phyloP scores from a whole-genome alignment of 2,329 filamentous ascomycete species.

The Pseudocercospora eumusae region DNA sequence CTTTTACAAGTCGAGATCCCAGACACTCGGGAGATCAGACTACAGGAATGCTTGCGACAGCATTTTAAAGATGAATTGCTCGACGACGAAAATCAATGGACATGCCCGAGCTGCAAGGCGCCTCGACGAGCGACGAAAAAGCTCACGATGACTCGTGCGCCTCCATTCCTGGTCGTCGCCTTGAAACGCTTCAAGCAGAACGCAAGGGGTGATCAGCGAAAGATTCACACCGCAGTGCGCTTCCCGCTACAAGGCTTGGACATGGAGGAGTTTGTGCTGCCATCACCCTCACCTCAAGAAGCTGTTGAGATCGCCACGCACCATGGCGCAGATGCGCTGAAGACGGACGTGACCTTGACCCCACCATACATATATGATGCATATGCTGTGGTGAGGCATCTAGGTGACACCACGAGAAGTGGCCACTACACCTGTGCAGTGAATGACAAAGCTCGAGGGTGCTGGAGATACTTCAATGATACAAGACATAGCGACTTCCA shows the following conservation, averaged over 20 bases:
- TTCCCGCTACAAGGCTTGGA: slow-evolving; percentile 75
- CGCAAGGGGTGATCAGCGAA: slow-evolving; percentile 58
- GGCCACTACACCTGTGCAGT: slow-evolving; percentile 78
- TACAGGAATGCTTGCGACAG: slow-evolving; percentile 68
- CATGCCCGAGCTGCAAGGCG: slow-evolving; percentile 73
- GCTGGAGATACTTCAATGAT: slow-evolving; percentile 65
- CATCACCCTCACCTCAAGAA: slow-evolving; percentile 44
- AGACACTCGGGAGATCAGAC: slow-evolving; percentile 59
- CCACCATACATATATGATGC: slow-evolving; percentile 75
- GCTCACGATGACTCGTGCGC: slow-evolving; percentile 73
- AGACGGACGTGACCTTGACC: slow-evolving; percentile 43
- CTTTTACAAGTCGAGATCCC: slow-evolving; percentile 71
- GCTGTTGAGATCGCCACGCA: slow-evolving; percentile 38
- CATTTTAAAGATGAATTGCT: slow-evolving; percentile 69
- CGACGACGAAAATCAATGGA: slow-evolving; percentile 67
- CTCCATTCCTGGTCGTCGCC: slow-evolving; percentile 74
- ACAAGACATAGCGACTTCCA: slow-evolving; percentile 58
- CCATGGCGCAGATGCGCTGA: slow-evolving; percentile 39
- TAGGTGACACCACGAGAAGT: slow-evolving; percentile 64
- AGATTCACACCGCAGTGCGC: slow-evolving; percentile 69
- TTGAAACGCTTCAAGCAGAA: slow-evolving; percentile 70
- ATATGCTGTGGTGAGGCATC: slow-evolving; percentile 80
- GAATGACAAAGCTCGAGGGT: slow-evolving; percentile 52
- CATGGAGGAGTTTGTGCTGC: slow-evolving; percentile 61
- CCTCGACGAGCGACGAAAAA: slow-evolving; percentile 68